These are phyloP conservation scores for Taphrina communis DNA, from an alignment of 1,139 yeast genomes.

Conservation along the genomic window DNA sequence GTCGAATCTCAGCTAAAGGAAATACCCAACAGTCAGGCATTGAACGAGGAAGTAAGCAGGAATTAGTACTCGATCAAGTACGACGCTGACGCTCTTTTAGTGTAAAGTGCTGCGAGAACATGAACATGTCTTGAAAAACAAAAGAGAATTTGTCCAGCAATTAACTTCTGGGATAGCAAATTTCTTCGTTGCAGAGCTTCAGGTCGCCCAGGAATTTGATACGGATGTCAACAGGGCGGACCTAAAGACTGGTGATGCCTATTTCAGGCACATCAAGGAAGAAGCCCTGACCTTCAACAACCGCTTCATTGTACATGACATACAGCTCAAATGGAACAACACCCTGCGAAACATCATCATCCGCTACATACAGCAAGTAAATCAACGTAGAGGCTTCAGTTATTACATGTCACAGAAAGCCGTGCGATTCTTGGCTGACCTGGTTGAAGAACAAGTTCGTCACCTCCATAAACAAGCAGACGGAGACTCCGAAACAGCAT, in stretches of 20 bases:
- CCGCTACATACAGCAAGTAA: slow-evolving; percentile 66
- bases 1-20: neutral
- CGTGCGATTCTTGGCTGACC: slow-evolving; percentile 66
- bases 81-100: neutral
- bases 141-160: slow-evolving; percentile 1
- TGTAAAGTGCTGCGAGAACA: slow-evolving; percentile 1
- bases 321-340: slow-evolving; percentile 81
- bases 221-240: neutral
- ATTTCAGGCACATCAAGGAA: slow-evolving; percentile 9
- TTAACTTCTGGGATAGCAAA: neutral
- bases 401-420: slow-evolving; percentile 76
- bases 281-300: slow-evolving; percentile 60
- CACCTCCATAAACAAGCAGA: slow-evolving; percentile 42
- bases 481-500: slow-evolving; percentile 16
- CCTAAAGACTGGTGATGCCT: neutral
- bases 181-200: slow-evolving; percentile 11
- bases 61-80: neutral
- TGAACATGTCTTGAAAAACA: slow-evolving; percentile 3
- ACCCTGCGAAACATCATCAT: slow-evolving; percentile 65
- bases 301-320: slow-evolving; percentile 76
- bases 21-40: slow-evolving; percentile 16
- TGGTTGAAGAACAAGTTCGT: slow-evolving; percentile 50
- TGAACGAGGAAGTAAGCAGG: slow-evolving; percentile 16
- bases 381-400: slow-evolving; percentile 61
- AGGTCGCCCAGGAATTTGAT: neutral